Evolutionary conservation across 441 rosid species (phyloP).

Genomic region (Syzygium syzygioides): DNA sequence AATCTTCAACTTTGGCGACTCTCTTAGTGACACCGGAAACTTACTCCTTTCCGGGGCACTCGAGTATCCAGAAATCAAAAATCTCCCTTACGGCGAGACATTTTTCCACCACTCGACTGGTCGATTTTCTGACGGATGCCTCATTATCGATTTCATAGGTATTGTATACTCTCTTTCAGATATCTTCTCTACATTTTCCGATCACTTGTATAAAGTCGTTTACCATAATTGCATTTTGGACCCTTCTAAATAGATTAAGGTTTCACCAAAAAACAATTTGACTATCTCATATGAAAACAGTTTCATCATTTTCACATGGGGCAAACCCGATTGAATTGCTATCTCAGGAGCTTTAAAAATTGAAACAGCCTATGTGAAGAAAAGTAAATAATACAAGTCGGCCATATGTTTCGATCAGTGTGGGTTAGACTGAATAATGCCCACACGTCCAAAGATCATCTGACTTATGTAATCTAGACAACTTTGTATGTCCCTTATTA

Average conservation of each 20-base stretch:
- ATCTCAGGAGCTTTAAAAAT: too few relatives aligned
- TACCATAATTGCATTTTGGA: not conserved
- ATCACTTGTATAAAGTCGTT: not conserved
- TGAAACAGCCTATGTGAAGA: too few relatives aligned
- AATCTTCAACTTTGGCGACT: not conserved
- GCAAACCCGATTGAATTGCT: too few relatives aligned
- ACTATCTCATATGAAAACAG: not conserved
- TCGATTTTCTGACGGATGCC: not conserved
- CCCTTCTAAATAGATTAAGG: not conserved
- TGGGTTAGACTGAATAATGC: too few relatives aligned
- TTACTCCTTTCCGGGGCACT: not conserved
- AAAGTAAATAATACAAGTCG: too few relatives aligned
- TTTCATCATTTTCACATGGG: not conserved
- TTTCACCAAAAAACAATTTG: not conserved
- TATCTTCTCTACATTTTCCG: not conserved
- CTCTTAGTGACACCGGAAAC: not conserved
- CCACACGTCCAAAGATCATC: not conserved
- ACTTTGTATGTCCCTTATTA: too few relatives aligned
- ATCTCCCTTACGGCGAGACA: not conserved
- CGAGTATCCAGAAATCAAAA: not conserved
- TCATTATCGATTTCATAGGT: not conserved
- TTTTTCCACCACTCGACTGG: not conserved
- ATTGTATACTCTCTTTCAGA: not conserved
- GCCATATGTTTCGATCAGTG: too few relatives aligned
- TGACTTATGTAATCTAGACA: not conserved